phyloP scores from a whole-genome alignment of 1,284 basidiomycete genomes.

The Ceratobasidium papillatum region DNA sequence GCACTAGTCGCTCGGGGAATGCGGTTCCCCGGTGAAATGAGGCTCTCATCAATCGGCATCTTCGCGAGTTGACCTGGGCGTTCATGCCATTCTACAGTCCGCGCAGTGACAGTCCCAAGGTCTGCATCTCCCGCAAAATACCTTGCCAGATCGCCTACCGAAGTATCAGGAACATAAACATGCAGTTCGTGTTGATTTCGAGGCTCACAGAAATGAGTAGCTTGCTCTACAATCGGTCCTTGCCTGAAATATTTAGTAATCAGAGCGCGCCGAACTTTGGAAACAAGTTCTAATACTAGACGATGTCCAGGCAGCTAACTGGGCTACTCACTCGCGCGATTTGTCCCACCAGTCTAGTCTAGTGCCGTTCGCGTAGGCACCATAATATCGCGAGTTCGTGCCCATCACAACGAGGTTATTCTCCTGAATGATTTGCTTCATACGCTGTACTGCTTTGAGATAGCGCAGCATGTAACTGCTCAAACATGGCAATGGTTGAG shows the following conservation, averaged over 20 bases:
- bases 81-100: slow-evolving; percentile 92
- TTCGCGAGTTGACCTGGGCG: slow-evolving; percentile 85
- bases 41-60: slow-evolving; percentile 80
- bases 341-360: slow-evolving; percentile 99
- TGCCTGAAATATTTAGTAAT: slow-evolving; percentile 57
- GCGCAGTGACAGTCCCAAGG: slow-evolving; percentile 81
- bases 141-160: slow-evolving; percentile 85
- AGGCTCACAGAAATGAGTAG: slow-evolving; percentile 75
- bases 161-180: slow-evolving; percentile 18
- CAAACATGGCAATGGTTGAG: slow-evolving; percentile 37
- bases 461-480: slow-evolving; percentile 83
- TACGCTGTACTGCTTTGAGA: slow-evolving; percentile 93
- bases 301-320: not conserved
- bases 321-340: slow-evolving; percentile 68
- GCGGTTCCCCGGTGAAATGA: slow-evolving; percentile 79
- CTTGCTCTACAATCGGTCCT: slow-evolving; percentile 96
- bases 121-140: slow-evolving; percentile 99
- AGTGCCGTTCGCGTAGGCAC: slow-evolving; percentile 88
- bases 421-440: slow-evolving; percentile 95
- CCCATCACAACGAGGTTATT: slow-evolving; percentile 97
- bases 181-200: not conserved
- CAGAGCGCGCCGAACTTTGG: slow-evolving; percentile 49
- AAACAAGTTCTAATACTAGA: not conserved
- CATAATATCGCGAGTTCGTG: slow-evolving; percentile 94
- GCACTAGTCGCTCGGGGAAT: slow-evolving; percentile 83